Evolutionary conservation across 345 rosid genomes (phyloP), one percentile per base, ranked within the genome.

Genomic region (Salix suchowensis): DNA sequence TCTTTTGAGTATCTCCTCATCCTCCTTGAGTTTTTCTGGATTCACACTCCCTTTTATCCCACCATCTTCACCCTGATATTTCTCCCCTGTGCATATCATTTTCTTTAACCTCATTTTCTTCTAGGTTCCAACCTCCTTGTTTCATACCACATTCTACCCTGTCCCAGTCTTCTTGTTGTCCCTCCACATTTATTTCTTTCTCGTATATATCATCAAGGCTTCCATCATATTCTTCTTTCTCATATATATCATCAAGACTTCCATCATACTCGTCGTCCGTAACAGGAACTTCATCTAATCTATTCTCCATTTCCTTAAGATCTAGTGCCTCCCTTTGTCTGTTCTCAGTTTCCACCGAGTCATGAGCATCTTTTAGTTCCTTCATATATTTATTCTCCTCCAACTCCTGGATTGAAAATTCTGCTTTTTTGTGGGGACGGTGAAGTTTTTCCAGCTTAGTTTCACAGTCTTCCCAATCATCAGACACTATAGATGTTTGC

Each of bases 371-470:
- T 44, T 65, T 67, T 26, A 9, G 30, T 50, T 72, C 71, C 74
- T 72, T 52, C 80, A 66, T 36, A 74, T 54, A 32, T 24, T 72
- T 55, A 37, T 62, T 52, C 32, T 79, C 83, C 54, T 73, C 67
- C 79, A 73, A 30, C 54, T 74, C 85, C 23, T 73, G 82, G 70
- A 69, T 71, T 74, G 76, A 86, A 67, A 73, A 58, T 32, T 81
- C 55, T 60, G 30, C 23, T 32, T 46, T 80, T 75, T 82, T 88
- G 60, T 77, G 78, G 36, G 82, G 84, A 71, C 78, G 80, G 32
- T 72, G 72, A 66, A 79, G 76, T 82, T 74, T 84, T 81, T 86
- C 77, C 81, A 62, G 75, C 30, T 78, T 85, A 62, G 73, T 82
- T 74, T 78, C 72, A 70, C 30, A 70, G 30, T 76, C 68, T 72